Percentiles rank a stretch among this genome's conserved stretches.
These are phyloP conservation scores for Scheffersomyces stambukii DNA, from an alignment of 1,139 yeast genomes.

Conservation along the genomic window DNA sequence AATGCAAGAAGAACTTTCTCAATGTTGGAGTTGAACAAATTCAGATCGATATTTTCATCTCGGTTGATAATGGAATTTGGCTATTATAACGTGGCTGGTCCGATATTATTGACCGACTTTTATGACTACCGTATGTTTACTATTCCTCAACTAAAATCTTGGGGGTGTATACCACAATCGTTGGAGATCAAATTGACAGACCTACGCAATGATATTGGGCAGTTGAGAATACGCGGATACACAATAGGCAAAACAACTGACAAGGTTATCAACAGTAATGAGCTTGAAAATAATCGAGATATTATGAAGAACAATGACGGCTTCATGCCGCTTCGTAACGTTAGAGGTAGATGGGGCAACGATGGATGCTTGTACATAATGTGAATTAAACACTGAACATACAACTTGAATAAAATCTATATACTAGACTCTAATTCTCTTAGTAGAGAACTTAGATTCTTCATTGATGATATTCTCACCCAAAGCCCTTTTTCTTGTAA, in stretches of 20 bases:
- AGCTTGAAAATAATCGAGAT: too few species aligned
- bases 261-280: too few species aligned
- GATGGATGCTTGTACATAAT: conserved; percentile 67
- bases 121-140: conserved; percentile 53
- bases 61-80: conserved; percentile 53
- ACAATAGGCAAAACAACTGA: conserved; percentile 52
- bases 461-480: conserved; percentile 2
- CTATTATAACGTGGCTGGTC: conserved; percentile 48
- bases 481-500: conserved; percentile 10
- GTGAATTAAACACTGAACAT: conserved; percentile 3
- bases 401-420: background rate
- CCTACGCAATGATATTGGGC: conserved; percentile 40
- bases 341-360: conserved; percentile 59
- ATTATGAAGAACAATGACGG: conserved; percentile 45
- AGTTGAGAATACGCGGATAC: conserved; percentile 59
- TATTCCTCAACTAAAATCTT: conserved; percentile 15
- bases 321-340: conserved; percentile 51
- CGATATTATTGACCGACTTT: conserved; percentile 53
- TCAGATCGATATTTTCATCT: conserved; percentile 45
- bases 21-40: conserved; percentile 31
- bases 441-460: conserved; percentile 3
- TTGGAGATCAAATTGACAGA: conserved; percentile 45
- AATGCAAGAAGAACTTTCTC: conserved; percentile 7
- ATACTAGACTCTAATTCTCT: too few species aligned
- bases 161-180: conserved; percentile 50